Conservation (phyloP, 768 basidiomycete species). For the Podaxis mareebaensis region DNA sequence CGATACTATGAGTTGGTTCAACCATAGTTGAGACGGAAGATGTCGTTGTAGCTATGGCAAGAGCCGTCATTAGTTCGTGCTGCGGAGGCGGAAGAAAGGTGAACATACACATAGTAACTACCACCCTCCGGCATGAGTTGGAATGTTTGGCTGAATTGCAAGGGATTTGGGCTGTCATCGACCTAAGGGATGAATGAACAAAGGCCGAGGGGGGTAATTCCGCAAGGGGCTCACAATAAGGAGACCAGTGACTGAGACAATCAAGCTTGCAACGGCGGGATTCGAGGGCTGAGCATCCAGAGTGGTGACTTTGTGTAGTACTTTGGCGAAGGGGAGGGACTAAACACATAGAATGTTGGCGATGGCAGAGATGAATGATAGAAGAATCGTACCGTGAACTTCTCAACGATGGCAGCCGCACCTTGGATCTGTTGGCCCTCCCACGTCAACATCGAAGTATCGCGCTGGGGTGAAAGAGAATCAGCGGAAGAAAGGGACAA, state of each 20-base stretch:
- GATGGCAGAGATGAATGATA: no score
- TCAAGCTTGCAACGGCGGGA: slow-evolving; percentile 21
- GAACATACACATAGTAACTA: slow-evolving; percentile 83
- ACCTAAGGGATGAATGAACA: slow-evolving; percentile 48
- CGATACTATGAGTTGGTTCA: slow-evolving; percentile 17
- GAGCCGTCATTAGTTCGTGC: background rate
- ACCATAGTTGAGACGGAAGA: slow-evolving; percentile 89
- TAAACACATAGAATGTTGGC: slow-evolving; percentile 26
- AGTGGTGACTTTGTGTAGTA: slow-evolving; percentile 80
- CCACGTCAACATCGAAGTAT: slow-evolving; percentile 81
- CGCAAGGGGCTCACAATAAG: slow-evolving; percentile 54
- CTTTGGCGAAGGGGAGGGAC: slow-evolving; percentile 79
- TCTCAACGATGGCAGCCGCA: slow-evolving; percentile 55
- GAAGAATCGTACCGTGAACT: slow-evolving; percentile 58
- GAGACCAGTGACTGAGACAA: slow-evolving; percentile 89
- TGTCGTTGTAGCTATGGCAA: slow-evolving; percentile 69
- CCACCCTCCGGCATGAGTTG: slow-evolving; percentile 77
- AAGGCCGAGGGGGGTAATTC: background rate
- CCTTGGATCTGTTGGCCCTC: slow-evolving; percentile 68
- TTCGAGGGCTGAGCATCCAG: slow-evolving; percentile 85
- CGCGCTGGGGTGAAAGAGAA: slow-evolving; percentile 55
- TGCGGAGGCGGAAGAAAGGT: background rate
- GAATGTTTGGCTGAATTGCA: slow-evolving; percentile 93
- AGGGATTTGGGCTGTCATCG: slow-evolving; percentile 75
- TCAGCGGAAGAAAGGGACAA: slow-evolving; percentile 17